Conservation (phyloP, 83 land plant genomes). For the Thuja plicata region DNA sequence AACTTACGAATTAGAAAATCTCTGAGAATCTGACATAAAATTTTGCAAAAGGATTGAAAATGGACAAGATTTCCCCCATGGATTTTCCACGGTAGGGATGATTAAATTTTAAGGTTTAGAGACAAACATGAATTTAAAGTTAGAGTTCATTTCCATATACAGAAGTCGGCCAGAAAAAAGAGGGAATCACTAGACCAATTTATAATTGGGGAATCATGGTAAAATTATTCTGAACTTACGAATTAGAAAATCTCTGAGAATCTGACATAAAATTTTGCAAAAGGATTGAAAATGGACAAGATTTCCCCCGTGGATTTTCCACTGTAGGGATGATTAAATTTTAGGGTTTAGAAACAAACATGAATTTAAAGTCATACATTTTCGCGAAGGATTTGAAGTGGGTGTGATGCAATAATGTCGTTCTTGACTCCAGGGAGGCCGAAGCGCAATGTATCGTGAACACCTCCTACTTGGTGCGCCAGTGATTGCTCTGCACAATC, state of each 20-base stretch:
- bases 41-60: not conserved
- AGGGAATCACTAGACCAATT: too few species aligned
- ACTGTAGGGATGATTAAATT: too few species aligned
- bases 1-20: too few species aligned
- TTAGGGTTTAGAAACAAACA: not conserved
- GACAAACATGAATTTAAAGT: not conserved
- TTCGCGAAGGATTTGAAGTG: conserved; percentile 35
- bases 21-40: not conserved
- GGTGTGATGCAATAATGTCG: conserved; percentile 46
- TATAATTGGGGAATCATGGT: too few species aligned
- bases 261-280: not conserved
- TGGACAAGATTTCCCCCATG: not conserved
- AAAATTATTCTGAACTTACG: too few species aligned
- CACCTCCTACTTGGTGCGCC: conserved; percentile 33
- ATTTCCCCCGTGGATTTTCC: not conserved
- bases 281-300: not conserved
- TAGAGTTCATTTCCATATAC: too few species aligned
- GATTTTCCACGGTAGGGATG: not conserved
- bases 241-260: not conserved
- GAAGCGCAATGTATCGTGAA: conserved; percentile 49
- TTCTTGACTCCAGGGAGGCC: conserved; percentile 57
- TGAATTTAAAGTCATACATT: conserved; percentile 24
- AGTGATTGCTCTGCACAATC: conserved; percentile 31
- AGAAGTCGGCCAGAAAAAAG: too few species aligned
- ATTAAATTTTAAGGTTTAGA: too few species aligned